Percentiles rank a stretch among this genome's conserved stretches.
Evolutionary conservation across 371 early-diverging fungal species (phyloP).

Genomic region (Coemansia sp.): DNA sequence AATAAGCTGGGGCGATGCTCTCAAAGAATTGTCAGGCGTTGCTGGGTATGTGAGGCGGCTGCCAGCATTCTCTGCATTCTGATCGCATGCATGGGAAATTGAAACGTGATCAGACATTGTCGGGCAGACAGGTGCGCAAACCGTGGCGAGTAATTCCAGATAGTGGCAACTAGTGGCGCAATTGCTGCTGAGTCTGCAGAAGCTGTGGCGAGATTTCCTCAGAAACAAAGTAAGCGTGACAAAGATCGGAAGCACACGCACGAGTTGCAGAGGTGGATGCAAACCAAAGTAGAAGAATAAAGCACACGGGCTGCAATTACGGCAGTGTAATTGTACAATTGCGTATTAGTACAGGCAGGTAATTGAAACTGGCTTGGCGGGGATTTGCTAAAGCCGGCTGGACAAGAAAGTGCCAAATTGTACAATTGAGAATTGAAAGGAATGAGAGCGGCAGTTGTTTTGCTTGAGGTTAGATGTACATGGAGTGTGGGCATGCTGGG

Average conservation of each 20-base stretch:
- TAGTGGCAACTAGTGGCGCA: neutral
- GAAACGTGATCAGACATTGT: constrained; percentile 28
- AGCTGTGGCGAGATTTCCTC: constrained; percentile 2
- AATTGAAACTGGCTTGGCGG: constrained; percentile 1
- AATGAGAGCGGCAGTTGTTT: neutral
- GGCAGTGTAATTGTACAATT: constrained; percentile 24
- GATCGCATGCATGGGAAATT: constrained; percentile 44
- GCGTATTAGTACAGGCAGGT: neutral
- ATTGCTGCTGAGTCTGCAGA: neutral
- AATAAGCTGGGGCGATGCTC: constrained; percentile 38
- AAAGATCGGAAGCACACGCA: neutral
- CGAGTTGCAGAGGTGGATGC: constrained; percentile 5
- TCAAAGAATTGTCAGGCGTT: constrained; percentile 13
- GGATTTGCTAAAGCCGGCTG: neutral
- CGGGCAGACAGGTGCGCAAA: neutral
- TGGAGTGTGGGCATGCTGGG: neutral
- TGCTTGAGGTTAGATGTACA: constrained; percentile 1
- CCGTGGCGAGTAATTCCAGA: neutral
- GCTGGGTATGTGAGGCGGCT: constrained; percentile 9
- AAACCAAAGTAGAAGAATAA: constrained; percentile 2
- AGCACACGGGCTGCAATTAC: neutral
- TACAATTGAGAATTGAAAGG: constrained; percentile 29
- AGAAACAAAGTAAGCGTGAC: neutral
- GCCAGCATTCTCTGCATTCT: constrained; percentile 18
- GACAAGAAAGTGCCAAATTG: constrained; percentile 17